Evolutionary conservation across 2,329 filamentous ascomycete genomes (phyloP).

Genomic region (Furcasterigmium sp.): DNA sequence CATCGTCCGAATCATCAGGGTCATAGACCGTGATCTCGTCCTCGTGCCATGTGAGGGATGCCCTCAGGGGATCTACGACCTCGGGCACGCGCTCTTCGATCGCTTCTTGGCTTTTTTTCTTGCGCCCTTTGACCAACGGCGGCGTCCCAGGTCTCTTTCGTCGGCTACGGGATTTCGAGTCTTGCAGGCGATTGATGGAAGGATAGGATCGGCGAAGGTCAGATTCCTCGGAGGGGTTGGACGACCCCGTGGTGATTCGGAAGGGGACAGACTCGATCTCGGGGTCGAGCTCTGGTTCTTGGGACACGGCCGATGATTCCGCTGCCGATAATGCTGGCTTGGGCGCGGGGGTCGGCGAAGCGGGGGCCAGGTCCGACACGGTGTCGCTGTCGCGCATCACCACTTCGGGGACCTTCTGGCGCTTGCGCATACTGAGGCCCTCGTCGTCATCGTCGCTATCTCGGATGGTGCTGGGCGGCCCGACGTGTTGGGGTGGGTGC

Average conservation of each 20-base stretch:
- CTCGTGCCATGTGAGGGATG: slow-evolving; percentile 61
- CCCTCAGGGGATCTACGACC: slow-evolving; percentile 48
- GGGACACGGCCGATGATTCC: not conserved
- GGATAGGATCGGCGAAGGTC: slow-evolving; percentile 27
- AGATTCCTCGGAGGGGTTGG: slow-evolving; percentile 7
- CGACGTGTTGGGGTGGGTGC: not conserved
- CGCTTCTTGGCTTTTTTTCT: slow-evolving; percentile 8
- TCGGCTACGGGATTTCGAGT: slow-evolving; percentile 29
- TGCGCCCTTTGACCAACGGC: slow-evolving; percentile 17
- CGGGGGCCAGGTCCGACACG: not conserved
- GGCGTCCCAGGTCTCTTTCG: slow-evolving; percentile 30
- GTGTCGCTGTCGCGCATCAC: slow-evolving; percentile 21
- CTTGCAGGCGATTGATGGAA: slow-evolving; percentile 31
- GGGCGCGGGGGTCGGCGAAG: slow-evolving; percentile 3
- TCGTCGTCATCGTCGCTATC: slow-evolving; percentile 19
- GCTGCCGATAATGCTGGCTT: not conserved
- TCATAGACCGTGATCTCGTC: slow-evolving; percentile 65
- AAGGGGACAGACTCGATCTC: slow-evolving; percentile 17
- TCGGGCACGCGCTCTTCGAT: slow-evolving; percentile 24
- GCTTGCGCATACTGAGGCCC: slow-evolving; percentile 26
- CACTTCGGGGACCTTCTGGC: slow-evolving; percentile 26
- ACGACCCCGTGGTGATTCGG: slow-evolving; percentile 10
- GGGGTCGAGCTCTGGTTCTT: slow-evolving; percentile 3
- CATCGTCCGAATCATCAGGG: slow-evolving; percentile 59
- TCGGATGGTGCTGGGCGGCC: slow-evolving; percentile 5